Conservation (phyloP, 1,284 basidiomycete genomes). For the Inonotus obliquus region DNA sequence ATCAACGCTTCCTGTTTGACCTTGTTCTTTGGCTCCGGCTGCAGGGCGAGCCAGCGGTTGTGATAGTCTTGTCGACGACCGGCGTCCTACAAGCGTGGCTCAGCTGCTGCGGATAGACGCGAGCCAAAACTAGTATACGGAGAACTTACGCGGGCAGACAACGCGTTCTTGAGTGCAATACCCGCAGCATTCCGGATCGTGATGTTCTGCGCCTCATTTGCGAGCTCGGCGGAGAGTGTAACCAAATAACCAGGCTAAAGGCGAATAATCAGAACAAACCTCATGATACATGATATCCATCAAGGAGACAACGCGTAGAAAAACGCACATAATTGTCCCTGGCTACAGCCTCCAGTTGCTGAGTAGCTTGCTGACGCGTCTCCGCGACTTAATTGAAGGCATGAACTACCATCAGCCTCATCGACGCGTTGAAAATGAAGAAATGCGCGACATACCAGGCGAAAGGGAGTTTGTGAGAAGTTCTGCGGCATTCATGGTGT, state of each 20-base stretch:
- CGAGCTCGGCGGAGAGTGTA: constrained; percentile 80
- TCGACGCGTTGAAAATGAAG: constrained; percentile 20
- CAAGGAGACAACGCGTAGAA: not conserved
- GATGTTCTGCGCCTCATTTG: constrained; percentile 64
- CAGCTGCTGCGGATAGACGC: not conserved
- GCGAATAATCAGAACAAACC: not conserved
- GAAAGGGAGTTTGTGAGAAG: constrained; percentile 89
- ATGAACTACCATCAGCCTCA: constrained; percentile 25
- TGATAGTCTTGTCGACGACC: constrained; percentile 74
- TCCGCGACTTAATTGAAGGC: constrained; percentile 55
- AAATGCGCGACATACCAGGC: constrained; percentile 51
- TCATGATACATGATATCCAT: not conserved
- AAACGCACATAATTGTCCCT: constrained; percentile 78
- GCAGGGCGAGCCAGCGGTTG: constrained; percentile 78
- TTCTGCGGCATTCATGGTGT: constrained; percentile 83
- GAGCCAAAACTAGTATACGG: constrained; percentile 16
- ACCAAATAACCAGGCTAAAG: constrained; percentile 82
- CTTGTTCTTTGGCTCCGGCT: constrained; percentile 64
- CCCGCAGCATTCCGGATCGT: constrained; percentile 93
- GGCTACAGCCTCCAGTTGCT: constrained; percentile 81
- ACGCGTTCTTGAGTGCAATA: constrained; percentile 94
- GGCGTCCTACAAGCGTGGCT: constrained; percentile 55
- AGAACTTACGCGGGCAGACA: constrained; percentile 79
- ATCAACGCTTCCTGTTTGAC: constrained; percentile 88
- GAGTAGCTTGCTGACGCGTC: constrained; percentile 85